phyloP scores from a whole-genome alignment of 2,329 filamentous ascomycete genomes.

The Penicillium digitatum region DNA sequence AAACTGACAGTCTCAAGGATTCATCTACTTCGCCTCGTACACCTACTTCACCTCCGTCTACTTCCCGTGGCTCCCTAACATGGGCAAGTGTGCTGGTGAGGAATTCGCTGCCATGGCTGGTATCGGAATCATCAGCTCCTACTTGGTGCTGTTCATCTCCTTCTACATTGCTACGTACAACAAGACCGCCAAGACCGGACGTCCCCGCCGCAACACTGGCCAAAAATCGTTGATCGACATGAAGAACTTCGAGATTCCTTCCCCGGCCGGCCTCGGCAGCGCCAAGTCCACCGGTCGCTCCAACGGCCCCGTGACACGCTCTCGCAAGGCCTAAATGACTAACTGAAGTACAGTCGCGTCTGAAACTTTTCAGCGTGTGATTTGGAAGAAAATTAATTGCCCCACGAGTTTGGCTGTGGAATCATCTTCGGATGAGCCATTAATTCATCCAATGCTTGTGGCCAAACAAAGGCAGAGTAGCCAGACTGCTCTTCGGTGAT shows the following conservation, averaged over 20 bases:
- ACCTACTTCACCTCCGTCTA: conserved; percentile 95
- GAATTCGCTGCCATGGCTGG: conserved; percentile 93
- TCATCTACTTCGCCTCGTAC: conserved; percentile 99
- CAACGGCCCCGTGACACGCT: conserved; percentile 45
- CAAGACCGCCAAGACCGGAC: conserved; percentile 55
- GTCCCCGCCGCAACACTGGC: conserved; percentile 57
- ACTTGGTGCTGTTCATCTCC: conserved; percentile 96
- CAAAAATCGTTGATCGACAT: conserved; percentile 84
- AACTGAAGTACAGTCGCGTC: background rate
- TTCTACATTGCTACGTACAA: conserved; percentile 97
- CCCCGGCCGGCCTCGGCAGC: conserved; percentile 27
- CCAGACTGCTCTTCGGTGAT: conserved; percentile 20
- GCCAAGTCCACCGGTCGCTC: conserved; percentile 39
- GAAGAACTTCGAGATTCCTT: conserved; percentile 64
- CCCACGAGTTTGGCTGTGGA: background rate
- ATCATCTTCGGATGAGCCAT: conserved; percentile 1
- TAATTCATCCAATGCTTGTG: background rate
- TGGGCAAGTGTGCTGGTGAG: conserved; percentile 85
- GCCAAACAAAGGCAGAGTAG: conserved; percentile 7
- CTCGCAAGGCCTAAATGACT: conserved; percentile 44
- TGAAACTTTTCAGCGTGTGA: background rate
- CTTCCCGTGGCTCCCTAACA: conserved; percentile 78
- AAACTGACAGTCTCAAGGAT: conserved; percentile 55
- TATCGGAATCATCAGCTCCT: conserved; percentile 87
- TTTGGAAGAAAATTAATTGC: background rate